Base-by-base conservation (phyloP, 2,329 filamentous ascomycete genomes). In the Magnaporthiopsis poae region DNA sequence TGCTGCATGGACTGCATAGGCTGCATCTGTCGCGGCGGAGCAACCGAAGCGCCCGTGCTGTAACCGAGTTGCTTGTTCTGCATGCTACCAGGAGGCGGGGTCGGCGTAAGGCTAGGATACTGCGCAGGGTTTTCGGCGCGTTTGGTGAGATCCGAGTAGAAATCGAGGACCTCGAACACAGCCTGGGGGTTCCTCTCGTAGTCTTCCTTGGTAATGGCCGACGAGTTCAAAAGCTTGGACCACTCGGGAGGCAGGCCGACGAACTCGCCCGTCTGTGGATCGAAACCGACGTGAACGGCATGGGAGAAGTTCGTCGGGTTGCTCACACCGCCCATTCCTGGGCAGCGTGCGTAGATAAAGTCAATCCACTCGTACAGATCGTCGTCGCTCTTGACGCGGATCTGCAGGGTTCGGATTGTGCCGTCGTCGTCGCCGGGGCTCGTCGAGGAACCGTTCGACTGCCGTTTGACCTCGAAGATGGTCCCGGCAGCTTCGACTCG, bases 361-460 rank as follows among this genome's bases (percentile, higher is more conserved):
- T 99, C 95, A 73, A 98, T 96, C 95, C 95, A 99, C 73, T 96
- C 92, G 77, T 99, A 99, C 66, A 99, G 87, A 72, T 99, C 95
- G 74, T 96, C 94, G 74, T 99, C 95, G 67, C 88, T 90, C 79
- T 97, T 96, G 72, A 98, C 92, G 75, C 90, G 92, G 76, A 96
- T 95, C 70, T 95, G 92, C 65, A 97, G 86, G 3, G 91, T 90
- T 76, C 90, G 92, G 67, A 89, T 90, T 11, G 88, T 85, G 46
- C 91, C 88, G 70, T 97, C 94, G 70, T 92, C 88, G 62, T 90
- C 90, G 65, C 89, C 86, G 13, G 92, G 86, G 68, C 89, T 91
- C 64, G 84, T 86, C 62, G 88, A 91, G 59, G 84, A 79, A 59
- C 86, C 88, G 72, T 88, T 88, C 63, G 87, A 83, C 66, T 86